A percentile compares a stretch with the other conserved stretches of the same genome.
These are phyloP conservation scores for Dryadomyces quercus-mongolicae DNA, from an alignment of 2,329 filamentous ascomycete species.

Conservation along the genomic window DNA sequence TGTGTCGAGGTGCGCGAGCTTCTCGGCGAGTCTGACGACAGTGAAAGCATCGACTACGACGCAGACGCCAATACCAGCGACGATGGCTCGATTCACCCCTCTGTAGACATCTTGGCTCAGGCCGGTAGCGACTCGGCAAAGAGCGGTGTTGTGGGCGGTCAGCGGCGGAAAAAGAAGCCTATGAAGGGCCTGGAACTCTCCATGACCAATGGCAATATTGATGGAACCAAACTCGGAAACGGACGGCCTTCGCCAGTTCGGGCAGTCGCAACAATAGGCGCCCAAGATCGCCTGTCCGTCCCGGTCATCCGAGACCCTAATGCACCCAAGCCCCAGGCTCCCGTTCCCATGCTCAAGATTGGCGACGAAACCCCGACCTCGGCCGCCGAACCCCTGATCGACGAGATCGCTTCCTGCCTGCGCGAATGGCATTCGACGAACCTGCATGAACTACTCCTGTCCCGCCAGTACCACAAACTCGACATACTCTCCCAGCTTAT, in stretches of 20 bases:
- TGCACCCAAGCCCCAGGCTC: slow-evolving; percentile 69
- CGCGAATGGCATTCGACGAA: slow-evolving; percentile 98
- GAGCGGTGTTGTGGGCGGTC: slow-evolving; percentile 33
- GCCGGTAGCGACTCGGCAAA: slow-evolving; percentile 39
- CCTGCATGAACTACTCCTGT: slow-evolving; percentile 79
- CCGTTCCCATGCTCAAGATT: slow-evolving; percentile 94
- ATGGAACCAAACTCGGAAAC: slow-evolving; percentile 1
- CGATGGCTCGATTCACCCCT: slow-evolving; percentile 13
- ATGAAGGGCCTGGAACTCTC: slow-evolving; percentile 13
- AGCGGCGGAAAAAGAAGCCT: slow-evolving; percentile 19
- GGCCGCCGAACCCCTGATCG: slow-evolving; percentile 77
- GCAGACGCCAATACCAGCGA: slow-evolving; percentile 20
- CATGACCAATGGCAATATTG: slow-evolving; percentile 6
- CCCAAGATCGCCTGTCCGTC: slow-evolving; percentile 30
- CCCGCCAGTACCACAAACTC: slow-evolving; percentile 67
- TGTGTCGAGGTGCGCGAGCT: slow-evolving; percentile 94
- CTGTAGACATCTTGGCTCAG: slow-evolving; percentile 20
- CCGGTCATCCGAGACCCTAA: slow-evolving; percentile 49
- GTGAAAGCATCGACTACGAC: slow-evolving; percentile 30
- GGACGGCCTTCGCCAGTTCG: not conserved
- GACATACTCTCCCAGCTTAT: slow-evolving; percentile 75
- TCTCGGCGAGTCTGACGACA: slow-evolving; percentile 59
- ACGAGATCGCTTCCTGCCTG: slow-evolving; percentile 93
- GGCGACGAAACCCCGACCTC: slow-evolving; percentile 94
- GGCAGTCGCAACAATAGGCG: slow-evolving; percentile 11